These are phyloP conservation scores for Ceratocystis smalleyi DNA, from an alignment of 2,329 filamentous ascomycete species.

Conservation along the genomic window DNA sequence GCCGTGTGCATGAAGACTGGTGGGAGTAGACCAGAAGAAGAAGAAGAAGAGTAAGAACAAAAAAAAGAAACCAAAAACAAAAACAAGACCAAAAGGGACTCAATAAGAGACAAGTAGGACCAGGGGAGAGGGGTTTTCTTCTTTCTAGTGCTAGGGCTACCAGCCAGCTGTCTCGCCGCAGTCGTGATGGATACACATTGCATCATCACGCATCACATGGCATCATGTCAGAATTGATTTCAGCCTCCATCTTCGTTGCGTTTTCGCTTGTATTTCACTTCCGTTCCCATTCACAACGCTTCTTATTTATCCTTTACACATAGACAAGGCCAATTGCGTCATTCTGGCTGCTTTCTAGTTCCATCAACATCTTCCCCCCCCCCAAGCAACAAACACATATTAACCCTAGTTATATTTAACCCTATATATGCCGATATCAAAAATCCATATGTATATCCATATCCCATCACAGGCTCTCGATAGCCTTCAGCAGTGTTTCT, in stretches of 20 bases:
- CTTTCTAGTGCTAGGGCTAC: not conserved
- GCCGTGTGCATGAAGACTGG: conserved; percentile 53
- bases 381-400: too few relatives aligned
- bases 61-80: too few relatives aligned
- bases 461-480: conserved; percentile 32
- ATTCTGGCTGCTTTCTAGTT: not conserved
- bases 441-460: not conserved
- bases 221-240: not conserved
- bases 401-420: not conserved
- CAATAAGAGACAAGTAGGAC: too few relatives aligned
- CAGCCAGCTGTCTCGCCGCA: not conserved
- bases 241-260: not conserved
- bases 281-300: not conserved
- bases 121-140: not conserved
- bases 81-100: not conserved
- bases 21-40: conserved; percentile 25
- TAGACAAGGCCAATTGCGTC: not conserved
- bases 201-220: not conserved
- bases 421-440: not conserved
- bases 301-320: not conserved
- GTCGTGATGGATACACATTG: not conserved
- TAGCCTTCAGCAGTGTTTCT: conserved; percentile 44
- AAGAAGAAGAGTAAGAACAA: too few relatives aligned
- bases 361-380: not conserved
- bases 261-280: not conserved